Base-by-base conservation (phyloP, 352 stramenopile species). In the Phytophthora rubi region DNA sequence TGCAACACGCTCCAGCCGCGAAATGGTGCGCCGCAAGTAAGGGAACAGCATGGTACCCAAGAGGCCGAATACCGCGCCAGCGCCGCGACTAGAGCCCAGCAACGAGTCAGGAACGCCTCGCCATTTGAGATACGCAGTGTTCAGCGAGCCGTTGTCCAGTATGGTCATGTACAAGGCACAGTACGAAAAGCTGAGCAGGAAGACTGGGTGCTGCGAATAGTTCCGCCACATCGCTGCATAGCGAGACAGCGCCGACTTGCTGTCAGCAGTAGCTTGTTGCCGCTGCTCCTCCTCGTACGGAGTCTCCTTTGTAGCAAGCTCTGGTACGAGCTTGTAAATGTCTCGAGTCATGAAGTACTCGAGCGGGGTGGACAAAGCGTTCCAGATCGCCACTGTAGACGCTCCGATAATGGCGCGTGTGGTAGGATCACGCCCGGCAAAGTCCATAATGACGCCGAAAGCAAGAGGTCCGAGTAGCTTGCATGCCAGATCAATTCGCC, bases 401-500 rank as follows among this genome's bases (percentile, higher is more conserved):
- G 84, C 79, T 5, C 88, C 88, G 30, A 92, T 85, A 60, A 90
- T 81, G 21, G 86, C 80, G 21, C 85, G 83, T 5, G 76, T 91
- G 33, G 78, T 90, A 7, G 82, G 78, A 52, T 92, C 82, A 47
- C 60, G 56, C 9, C 79, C 87, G 7, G 85, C 86, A 78, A 90
- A 92, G 39, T 94, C 83, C 77, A 92, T 91, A 70, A 94, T 91
- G 56, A 95, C 64, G 23, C 86, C 87, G 53, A 94, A 93, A 6
- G 80, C 80, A 55, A 90, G 75, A 0, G 89, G 90, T 0, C 82
- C 82, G 2, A 96, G 60, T 35, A 94, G 76, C 56, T 89, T 94
- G 76, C 88, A 95, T 13, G 70, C 79, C 59, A 96, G 69, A 62
- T 96, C 89, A 58, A 96, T 93, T 18, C 84, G 85, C 10, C 87